Evolutionary conservation across 2,329 filamentous ascomycete species (phyloP), one percentile per base, ranked within the genome.

Genomic region (Trichoderma cornu-damae): DNA sequence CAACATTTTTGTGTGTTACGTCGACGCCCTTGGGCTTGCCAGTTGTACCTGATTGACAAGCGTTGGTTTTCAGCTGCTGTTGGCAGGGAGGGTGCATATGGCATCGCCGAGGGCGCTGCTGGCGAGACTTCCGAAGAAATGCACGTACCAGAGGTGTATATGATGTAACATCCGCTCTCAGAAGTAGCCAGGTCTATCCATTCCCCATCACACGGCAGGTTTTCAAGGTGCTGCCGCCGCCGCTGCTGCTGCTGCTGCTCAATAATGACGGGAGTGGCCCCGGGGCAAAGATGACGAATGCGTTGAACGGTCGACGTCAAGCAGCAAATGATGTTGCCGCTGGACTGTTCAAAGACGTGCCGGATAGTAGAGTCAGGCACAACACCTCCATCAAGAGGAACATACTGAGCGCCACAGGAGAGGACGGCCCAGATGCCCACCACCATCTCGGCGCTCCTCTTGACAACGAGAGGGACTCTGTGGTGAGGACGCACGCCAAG

Each of bases 1-100:
- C 74, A 16, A 83, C 78, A 61, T 81, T 81, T 34, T 67, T 67
- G 59, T 85, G 82, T 16, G 75, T 77, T 20, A 84, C 74, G 65
- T 84, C 79, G 7, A 84, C 81, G 1, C 81, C 81, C 63, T 84
- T 84, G 2, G 81, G 81, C 22, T 73, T 74, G 5, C 80, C 81
- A 0, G 81, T 84, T 12, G 80, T 84, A 37, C 72, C 72, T 75
- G 57, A 50, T 30, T 46, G 24, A 9, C 20, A 43, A 34, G 14
- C 38, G 38, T 59, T 28, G 55, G 57, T 18, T 30, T 40, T 43
- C 34, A 56, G 47, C 30, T 37, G 18, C 35, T 18, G 20, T 4
- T 30, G 14, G 37, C 18, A 52, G 56, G 42, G 35, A 52, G 42
- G 40, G n/a, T 46, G 40, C 9, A 24, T 35, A n/a, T 18, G 42